Evolutionary conservation across 768 basidiomycete species (phyloP).

Genomic region (Mycena epipterygia): DNA sequence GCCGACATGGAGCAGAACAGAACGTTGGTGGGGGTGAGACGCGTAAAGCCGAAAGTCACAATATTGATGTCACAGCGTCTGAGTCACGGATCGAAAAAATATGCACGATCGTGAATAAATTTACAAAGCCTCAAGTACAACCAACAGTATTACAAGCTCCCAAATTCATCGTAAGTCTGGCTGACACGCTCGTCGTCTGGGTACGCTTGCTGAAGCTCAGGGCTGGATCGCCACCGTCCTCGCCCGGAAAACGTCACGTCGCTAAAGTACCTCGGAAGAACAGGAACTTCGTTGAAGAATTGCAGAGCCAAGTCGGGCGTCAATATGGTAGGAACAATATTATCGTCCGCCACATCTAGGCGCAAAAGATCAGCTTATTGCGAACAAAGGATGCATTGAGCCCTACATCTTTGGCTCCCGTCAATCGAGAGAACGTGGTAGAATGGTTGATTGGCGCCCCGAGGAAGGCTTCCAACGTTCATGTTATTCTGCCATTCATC

Average conservation of each 20-base stretch:
- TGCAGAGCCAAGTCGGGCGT: constrained; percentile 22
- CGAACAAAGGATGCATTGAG: background rate
- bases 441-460: constrained; percentile 57
- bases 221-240: constrained; percentile 47
- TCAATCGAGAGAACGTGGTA: constrained; percentile 51
- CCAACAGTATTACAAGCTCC: background rate
- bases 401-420: constrained; percentile 50
- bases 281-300: constrained; percentile 37
- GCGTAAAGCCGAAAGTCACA: background rate
- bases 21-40: background rate
- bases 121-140: too few species aligned
- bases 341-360: constrained; percentile 35
- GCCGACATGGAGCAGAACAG: too few species aligned
- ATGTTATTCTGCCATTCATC: constrained; percentile 53
- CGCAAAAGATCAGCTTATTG: background rate
- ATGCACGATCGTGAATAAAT: too few species aligned
- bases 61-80: too few species aligned
- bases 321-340: constrained; percentile 24
- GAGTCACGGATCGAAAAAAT: too few species aligned
- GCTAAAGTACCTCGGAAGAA: constrained; percentile 44
- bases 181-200: constrained; percentile 62
- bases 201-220: constrained; percentile 56
- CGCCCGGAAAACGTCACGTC: constrained; percentile 47
- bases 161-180: constrained; percentile 49
- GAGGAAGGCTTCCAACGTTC: constrained; percentile 48